A percentile compares a stretch with the other conserved stretches of the same genome.
Evolutionary conservation across 2,329 filamentous ascomycete genomes (phyloP).

Genomic region (Ceratocystis cubensis): DNA sequence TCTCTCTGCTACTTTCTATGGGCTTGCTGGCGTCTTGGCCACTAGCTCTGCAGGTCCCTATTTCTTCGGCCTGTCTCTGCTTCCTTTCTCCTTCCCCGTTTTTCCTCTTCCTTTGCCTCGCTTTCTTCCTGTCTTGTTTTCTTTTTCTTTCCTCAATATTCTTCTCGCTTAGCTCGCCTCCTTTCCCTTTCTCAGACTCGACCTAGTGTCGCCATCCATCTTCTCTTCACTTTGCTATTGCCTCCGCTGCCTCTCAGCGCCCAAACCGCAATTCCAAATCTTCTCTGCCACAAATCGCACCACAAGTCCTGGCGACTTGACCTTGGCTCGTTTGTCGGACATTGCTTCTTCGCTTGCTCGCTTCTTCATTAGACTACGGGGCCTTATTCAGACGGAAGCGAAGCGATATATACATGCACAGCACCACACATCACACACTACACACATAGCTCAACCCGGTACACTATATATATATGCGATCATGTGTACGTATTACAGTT

Average conservation of each 20-base stretch:
- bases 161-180: constrained; percentile 15
- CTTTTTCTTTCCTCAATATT: constrained; percentile 8
- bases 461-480: background rate
- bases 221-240: background rate
- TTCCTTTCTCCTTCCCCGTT: background rate
- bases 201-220: background rate
- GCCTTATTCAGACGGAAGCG: background rate
- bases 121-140: background rate
- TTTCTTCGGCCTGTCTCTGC: constrained; percentile 3
- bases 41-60: background rate
- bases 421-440: background rate
- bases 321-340: background rate
- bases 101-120: background rate
- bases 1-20: background rate
- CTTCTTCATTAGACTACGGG: background rate
- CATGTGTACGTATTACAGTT: constrained; percentile 41
- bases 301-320: background rate
- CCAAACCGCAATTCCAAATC: background rate
- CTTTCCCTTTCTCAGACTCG: background rate
- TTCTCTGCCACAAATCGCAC: background rate
- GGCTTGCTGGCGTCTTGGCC: background rate
- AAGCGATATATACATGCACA: background rate
- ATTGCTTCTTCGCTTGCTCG: background rate
- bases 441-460: background rate
- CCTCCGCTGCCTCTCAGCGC: background rate